Base-by-base conservation (phyloP, 129 eudicot genomes). In the Smallanthus sonchifolius region DNA sequence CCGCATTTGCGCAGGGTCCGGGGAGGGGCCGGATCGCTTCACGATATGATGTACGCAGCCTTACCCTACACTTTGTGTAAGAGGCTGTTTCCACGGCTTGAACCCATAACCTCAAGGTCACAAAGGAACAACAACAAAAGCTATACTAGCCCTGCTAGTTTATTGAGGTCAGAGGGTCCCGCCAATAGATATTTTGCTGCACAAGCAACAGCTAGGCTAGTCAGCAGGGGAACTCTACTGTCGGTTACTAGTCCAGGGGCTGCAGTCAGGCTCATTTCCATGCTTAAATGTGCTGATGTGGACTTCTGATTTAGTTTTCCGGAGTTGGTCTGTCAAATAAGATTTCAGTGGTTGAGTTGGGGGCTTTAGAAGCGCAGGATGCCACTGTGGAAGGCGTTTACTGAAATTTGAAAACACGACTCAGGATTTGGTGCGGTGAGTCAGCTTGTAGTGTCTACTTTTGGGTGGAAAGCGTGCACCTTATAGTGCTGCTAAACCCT, bases 211-310 rank as follows among this genome's bases (percentile, higher is more conserved):
- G 87, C 89, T 66, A 90, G 98, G 75, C 85, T 90, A 35, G 95
- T 93, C 70, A 86, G 98, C 77, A 81, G 98, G 79, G 98, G 96
- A 28, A 92, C 98, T 73, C 98, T 92, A 74, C 86, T 92, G 17
- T 92, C 96, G 9, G 96, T 92, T 77, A 92, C 98, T 15, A 87
- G 88, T 79, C 90, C 96, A 19, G 96, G 98, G 24, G 96, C 92
- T 7, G 90, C 95, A 71, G 85, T 85, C 49, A 96, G 92, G 64
- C 92, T 93, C 14, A 87, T 87, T 75, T 78, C 95, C 55, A 70
- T 93, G 77, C 97, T 93, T 44, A 97, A 97, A 35, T 87, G 91
- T 75, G 89, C 95, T 36, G 92, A 92, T 81, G 83, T 55, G 66
- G 97, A 75, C 89, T 88, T 83, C 86, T 90, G 65, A 89, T 86